phyloP scores from a whole-genome alignment of 140 eudicot species.

The Cichorium intybus region DNA sequence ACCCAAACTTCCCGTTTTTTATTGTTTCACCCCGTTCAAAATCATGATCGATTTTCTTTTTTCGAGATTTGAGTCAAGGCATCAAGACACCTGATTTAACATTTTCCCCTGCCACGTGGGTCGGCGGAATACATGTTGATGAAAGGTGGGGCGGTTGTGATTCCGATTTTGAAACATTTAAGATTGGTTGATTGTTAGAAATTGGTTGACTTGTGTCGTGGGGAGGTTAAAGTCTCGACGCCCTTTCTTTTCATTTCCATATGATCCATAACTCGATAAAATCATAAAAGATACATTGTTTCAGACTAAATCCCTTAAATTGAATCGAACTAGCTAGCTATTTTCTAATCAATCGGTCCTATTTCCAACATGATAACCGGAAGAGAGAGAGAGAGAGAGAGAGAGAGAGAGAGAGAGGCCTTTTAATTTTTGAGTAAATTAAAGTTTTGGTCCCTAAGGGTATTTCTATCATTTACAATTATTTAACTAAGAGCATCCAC shows the following conservation, averaged over 20 bases:
- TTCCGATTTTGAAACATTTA: conserved; percentile 32
- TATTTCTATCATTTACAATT: too few species aligned
- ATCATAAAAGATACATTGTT: conserved; percentile 3
- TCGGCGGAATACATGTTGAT: conserved; percentile 36
- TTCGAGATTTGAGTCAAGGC: conserved; percentile 55
- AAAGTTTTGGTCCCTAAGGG: too few species aligned
- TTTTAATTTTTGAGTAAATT: too few species aligned
- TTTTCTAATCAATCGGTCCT: neutral
- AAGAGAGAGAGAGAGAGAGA: too few species aligned
- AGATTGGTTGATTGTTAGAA: neutral
- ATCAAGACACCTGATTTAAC: conserved; percentile 80
- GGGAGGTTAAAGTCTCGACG: conserved; percentile 21
- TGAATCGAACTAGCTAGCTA: conserved; percentile 15
- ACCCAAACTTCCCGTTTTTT: conserved; percentile 77
- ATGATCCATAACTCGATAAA: conserved; percentile 34
- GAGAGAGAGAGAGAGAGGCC: too few species aligned
- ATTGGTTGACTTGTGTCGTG: conserved; percentile 3
- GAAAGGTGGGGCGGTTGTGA: conserved; percentile 59
- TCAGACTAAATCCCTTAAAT: conserved; percentile 9
- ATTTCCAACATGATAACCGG: conserved; percentile 6
- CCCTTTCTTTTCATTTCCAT: conserved; percentile 66
- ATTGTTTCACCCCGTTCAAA: conserved; percentile 45
- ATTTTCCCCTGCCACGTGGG: conserved; percentile 58
- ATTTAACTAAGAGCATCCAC: too few species aligned
- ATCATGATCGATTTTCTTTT: conserved; percentile 70